Percentiles rank a stretch among this genome's conserved stretches.
phyloP scores from a whole-genome alignment of 2,329 filamentous ascomycete species.

The Fusarium cicatricum region DNA sequence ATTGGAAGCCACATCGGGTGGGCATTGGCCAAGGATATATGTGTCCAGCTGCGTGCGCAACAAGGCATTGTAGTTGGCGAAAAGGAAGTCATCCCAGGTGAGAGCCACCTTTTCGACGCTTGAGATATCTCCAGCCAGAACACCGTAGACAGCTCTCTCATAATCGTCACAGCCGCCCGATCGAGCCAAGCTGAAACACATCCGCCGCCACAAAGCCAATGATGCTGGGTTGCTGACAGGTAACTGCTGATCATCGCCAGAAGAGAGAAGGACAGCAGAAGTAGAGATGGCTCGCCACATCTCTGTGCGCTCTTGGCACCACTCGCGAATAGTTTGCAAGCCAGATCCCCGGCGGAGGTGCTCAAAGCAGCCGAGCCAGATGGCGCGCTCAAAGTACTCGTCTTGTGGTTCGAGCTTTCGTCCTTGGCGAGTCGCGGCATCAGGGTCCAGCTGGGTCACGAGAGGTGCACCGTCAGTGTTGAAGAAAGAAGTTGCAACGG shows the following conservation, averaged over 20 bases:
- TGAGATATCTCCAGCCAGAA: slow-evolving; percentile 84
- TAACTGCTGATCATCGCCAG: slow-evolving; percentile 53
- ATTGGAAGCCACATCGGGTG: slow-evolving; percentile 61
- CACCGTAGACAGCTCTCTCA: slow-evolving; percentile 88
- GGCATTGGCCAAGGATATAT: slow-evolving; percentile 67
- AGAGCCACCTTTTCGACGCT: slow-evolving; percentile 80
- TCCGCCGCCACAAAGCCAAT: slow-evolving; percentile 76
- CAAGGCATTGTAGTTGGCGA: slow-evolving; percentile 87
- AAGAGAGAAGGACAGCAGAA: slow-evolving; percentile 71
- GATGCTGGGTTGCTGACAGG: slow-evolving; percentile 52
- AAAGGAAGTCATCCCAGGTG: slow-evolving; percentile 87
- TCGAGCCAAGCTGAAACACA: slow-evolving; percentile 76
- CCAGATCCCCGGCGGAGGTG: slow-evolving; percentile 86
- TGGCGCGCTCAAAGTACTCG: slow-evolving; percentile 85
- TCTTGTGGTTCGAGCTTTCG: slow-evolving; percentile 82
- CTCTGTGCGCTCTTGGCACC: slow-evolving; percentile 87
- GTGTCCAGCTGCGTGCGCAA: slow-evolving; percentile 81
- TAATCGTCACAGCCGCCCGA: slow-evolving; percentile 76
- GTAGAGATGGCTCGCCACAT: slow-evolving; percentile 88
- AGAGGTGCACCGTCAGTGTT: slow-evolving; percentile 70
- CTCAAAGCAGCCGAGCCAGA: slow-evolving; percentile 95
- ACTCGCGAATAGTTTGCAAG: slow-evolving; percentile 78
- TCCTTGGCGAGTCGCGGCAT: slow-evolving; percentile 82
- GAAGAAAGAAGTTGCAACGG: slow-evolving; percentile 62
- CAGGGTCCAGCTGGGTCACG: slow-evolving; percentile 90